Evolutionary conservation across 208 protist genomes (phyloP), one percentile per base, ranked within the genome.

Genomic region (Trypanosoma cruzi): DNA sequence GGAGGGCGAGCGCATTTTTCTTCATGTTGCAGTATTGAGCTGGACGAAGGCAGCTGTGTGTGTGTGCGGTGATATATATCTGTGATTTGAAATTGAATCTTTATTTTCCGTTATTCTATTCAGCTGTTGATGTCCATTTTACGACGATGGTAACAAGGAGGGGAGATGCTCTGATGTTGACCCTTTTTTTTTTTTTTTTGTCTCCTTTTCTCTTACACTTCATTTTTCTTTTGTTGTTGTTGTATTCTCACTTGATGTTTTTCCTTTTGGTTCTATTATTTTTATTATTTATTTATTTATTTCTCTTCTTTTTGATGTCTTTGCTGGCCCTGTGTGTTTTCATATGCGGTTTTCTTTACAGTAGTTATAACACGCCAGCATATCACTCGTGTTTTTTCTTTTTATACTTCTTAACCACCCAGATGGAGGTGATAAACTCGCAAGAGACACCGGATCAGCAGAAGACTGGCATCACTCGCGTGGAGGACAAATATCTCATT

Each of bases 401-500:
- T 34, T 53, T 53, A 34, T 62, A 59, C 26, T 53, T 32, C n/a
- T 34, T 67, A 16, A 22, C 18, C 34, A 6, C 11, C 7, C 2
- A 52, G 2, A 68, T 70, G 70, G 56, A 64, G 4, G 37, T 42
- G 14, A 20, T 44, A 36, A 34, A 49, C 34, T 36, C 50, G 2
- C 53, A 75, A 37, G 18, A 37, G 28, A 20, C 49, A 8, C 28
- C 53, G 18, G 18, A 64, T 2, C 42, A 34, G 22, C 71, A 14
- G 50, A 29, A 22, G 24, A 62, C 64, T 10, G 64, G 60, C 20
- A 29, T 77, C 22, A 86, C 87, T 1, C 61, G 64, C 36, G 77
- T 93, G 31, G 90, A 92, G 56, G 80, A 80, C 5, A 96, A 93
- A 73, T 96, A 96, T 73, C 55, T 71, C 31, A 93, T 96, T 63